phyloP scores from a whole-genome alignment of 148 eudicot genomes.

The Camellia lanceoleosa region DNA sequence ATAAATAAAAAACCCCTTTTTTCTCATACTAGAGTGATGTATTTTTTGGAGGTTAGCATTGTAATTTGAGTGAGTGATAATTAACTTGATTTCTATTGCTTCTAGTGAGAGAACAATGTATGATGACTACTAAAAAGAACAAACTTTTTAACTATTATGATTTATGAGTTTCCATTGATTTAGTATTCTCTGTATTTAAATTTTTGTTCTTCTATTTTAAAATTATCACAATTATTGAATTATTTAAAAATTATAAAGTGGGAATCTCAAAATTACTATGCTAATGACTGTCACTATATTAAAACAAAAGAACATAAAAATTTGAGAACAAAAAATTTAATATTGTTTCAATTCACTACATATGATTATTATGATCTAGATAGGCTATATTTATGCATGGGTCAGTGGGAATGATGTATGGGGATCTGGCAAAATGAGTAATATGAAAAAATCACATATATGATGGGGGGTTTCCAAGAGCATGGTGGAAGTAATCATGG shows the following conservation, averaged over 20 bases:
- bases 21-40: too few relatives aligned
- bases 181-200: too few relatives aligned
- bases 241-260: too few relatives aligned
- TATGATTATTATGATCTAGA: not conserved
- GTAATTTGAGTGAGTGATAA: not conserved
- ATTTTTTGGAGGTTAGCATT: not conserved
- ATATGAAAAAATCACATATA: not conserved
- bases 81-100: not conserved
- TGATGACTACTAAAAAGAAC: not conserved
- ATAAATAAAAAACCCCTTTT: not conserved
- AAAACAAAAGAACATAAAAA: too few relatives aligned
- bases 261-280: too few relatives aligned
- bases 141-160: not conserved
- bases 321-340: too few relatives aligned
- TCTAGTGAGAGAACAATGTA: not conserved
- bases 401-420: not conserved
- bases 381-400: not conserved
- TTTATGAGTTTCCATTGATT: not conserved
- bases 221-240: too few relatives aligned
- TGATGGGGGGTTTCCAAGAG: conserved; percentile 5
- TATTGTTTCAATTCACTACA: too few relatives aligned
- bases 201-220: too few relatives aligned
- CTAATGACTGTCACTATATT: too few relatives aligned
- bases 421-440: conserved; percentile 12
- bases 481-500: conserved; percentile 35